Percentiles rank a stretch among this genome's conserved stretches.
Conservation (phyloP, 2,329 filamentous ascomycete genomes). For the Rutstroemia sp. region DNA sequence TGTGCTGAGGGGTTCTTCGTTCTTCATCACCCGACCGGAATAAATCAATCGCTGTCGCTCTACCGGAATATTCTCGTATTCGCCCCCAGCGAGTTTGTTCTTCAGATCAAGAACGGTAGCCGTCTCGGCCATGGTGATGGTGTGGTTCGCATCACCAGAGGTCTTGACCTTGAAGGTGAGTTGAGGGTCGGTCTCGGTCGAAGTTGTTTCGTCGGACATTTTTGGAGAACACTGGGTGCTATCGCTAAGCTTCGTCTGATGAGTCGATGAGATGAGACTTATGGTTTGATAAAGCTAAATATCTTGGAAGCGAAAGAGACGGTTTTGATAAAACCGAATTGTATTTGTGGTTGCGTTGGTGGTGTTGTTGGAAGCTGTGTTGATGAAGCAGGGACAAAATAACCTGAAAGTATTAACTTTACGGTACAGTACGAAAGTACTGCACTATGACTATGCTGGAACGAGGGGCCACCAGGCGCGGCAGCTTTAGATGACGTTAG, state of each 20-base stretch:
- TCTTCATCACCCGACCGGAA: slow-evolving; percentile 93
- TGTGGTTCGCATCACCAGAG: slow-evolving; percentile 82
- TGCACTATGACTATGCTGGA: too few relatives aligned
- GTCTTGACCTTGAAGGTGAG: slow-evolving; percentile 97
- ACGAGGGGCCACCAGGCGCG: too few relatives aligned
- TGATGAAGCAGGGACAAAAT: not conserved
- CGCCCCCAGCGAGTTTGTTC: slow-evolving; percentile 70
- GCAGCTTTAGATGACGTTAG: slow-evolving; percentile 3
- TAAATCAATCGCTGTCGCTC: slow-evolving; percentile 95
- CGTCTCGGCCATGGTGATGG: slow-evolving; percentile 68
- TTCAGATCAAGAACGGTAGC: slow-evolving; percentile 83
- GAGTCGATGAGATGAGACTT: not conserved
- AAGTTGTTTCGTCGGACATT: slow-evolving; percentile 49
- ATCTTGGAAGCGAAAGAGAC: too few relatives aligned
- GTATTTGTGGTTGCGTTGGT: too few relatives aligned
- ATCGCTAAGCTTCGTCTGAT: not conserved
- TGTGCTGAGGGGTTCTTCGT: slow-evolving; percentile 72
- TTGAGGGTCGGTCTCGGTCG: slow-evolving; percentile 55
- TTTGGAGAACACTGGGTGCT: slow-evolving; percentile 17
- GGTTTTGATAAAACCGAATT: too few relatives aligned
- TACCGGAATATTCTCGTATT: slow-evolving; percentile 79
- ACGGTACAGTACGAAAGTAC: too few relatives aligned
- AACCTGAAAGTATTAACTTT: not conserved
- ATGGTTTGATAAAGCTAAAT: not conserved
- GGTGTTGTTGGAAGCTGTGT: not conserved